Percentiles rank a stretch among this genome's conserved stretches.
phyloP scores from a whole-genome alignment of 306 rosid species.

The Lathyrus aphaca region DNA sequence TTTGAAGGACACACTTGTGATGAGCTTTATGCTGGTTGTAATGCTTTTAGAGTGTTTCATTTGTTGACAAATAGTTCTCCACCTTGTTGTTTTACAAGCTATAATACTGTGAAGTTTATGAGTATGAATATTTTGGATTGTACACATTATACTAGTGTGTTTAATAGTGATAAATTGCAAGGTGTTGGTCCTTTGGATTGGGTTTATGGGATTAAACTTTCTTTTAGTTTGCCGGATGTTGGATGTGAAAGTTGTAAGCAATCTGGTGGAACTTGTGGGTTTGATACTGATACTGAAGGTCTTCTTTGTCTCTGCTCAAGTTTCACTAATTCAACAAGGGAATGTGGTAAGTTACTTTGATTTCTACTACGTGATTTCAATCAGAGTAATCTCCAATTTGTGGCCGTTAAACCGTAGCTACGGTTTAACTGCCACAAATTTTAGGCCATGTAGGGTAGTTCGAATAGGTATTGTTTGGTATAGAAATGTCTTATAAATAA shows the following conservation, averaged over 20 bases:
- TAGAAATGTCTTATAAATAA: too few species aligned
- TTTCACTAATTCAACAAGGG: conserved; percentile 57
- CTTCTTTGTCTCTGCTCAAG: conserved; percentile 75
- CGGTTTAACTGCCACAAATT: too few species aligned
- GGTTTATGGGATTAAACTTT: conserved; percentile 83
- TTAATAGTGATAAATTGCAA: conserved; percentile 51
- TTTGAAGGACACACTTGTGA: conserved; percentile 88
- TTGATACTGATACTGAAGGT: conserved; percentile 85
- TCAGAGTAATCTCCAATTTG: too few species aligned
- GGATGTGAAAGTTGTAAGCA: conserved; percentile 67
- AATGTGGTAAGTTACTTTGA: conserved; percentile 62
- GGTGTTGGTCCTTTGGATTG: conserved; percentile 86
- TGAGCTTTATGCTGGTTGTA: conserved; percentile 79
- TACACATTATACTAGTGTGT: conserved; percentile 76
- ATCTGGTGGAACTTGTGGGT: conserved; percentile 87
- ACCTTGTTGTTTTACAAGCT: conserved; percentile 84
- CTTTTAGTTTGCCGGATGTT: conserved; percentile 66
- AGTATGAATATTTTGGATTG: conserved; percentile 92
- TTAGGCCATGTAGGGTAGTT: too few species aligned
- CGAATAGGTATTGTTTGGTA: background rate
- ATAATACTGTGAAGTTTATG: conserved; percentile 73
- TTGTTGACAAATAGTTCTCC: conserved; percentile 65
- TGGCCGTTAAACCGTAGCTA: too few species aligned
- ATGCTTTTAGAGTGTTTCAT: conserved; percentile 79
- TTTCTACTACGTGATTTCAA: too few species aligned